Percentiles rank a stretch among this genome's conserved stretches.
phyloP scores from a whole-genome alignment of 2,329 filamentous ascomycete species.

The Trichoderma atrobrunneum region DNA sequence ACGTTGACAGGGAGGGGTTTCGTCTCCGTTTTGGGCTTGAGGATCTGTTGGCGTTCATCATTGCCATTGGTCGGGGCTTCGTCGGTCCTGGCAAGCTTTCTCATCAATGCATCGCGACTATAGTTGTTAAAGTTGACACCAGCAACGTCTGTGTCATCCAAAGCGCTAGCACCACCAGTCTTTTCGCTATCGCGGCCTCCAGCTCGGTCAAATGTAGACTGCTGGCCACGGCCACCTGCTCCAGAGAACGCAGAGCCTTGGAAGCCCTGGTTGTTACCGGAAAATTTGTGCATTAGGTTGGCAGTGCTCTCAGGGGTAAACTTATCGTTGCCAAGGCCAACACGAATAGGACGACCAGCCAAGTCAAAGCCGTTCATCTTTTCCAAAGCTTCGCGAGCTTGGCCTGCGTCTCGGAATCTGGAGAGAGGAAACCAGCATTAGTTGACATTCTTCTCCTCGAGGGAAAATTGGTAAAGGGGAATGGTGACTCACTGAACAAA shows the following conservation, averaged over 20 bases:
- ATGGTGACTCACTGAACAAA: slow-evolving; percentile 87
- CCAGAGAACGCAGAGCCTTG: slow-evolving; percentile 92
- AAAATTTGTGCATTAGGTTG: slow-evolving; percentile 87
- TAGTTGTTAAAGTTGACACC: slow-evolving; percentile 99
- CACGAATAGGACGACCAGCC: slow-evolving; percentile 93
- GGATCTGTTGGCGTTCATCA: slow-evolving; percentile 63
- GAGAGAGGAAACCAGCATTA: slow-evolving; percentile 31
- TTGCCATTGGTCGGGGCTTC: slow-evolving; percentile 65
- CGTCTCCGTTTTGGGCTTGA: slow-evolving; percentile 74
- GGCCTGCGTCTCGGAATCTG: slow-evolving; percentile 83
- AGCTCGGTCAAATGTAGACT: slow-evolving; percentile 88
- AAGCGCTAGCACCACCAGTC: slow-evolving; percentile 83
- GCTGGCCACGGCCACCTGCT: slow-evolving; percentile 79
- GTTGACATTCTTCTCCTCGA: slow-evolving; percentile 18
- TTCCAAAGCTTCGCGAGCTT: slow-evolving; percentile 91
- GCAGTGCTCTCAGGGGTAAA: slow-evolving; percentile 97
- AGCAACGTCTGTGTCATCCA: slow-evolving; percentile 96
- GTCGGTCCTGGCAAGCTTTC: slow-evolving; percentile 94
- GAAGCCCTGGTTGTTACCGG: slow-evolving; percentile 73
- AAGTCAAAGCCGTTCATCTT: slow-evolving; percentile 99
- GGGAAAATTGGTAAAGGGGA: background rate
- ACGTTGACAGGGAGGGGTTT: slow-evolving; percentile 81
- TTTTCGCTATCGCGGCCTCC: slow-evolving; percentile 88
- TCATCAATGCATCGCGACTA: slow-evolving; percentile 97
- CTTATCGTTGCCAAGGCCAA: slow-evolving; percentile 99